phyloP scores from a whole-genome alignment of 2,329 filamentous ascomycete genomes.

The Aspergillus costaricaensis region DNA sequence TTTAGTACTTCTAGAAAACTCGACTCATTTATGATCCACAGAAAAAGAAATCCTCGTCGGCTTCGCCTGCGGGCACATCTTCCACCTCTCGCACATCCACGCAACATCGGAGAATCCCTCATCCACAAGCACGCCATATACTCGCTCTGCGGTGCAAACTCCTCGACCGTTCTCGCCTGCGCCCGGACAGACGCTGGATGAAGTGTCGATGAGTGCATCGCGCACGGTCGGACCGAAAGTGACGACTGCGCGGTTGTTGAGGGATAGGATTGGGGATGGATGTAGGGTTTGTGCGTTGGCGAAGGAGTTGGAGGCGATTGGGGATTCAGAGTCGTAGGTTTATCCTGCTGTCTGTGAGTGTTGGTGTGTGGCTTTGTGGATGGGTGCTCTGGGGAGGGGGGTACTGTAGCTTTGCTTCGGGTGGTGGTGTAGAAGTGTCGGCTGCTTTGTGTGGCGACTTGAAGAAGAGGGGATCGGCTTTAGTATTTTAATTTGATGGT shows the following conservation, averaged over 20 bases:
- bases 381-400: not conserved
- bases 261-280: conserved; percentile 63
- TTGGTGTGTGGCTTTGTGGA: not conserved
- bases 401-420: not conserved
- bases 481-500: not conserved
- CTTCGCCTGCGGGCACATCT: conserved; percentile 70
- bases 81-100: conserved; percentile 65
- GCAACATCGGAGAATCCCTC: conserved; percentile 32
- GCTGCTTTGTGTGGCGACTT: not conserved
- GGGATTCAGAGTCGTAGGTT: conserved; percentile 17
- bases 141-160: conserved; percentile 25
- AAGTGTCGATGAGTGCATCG: conserved; percentile 33
- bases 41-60: conserved; percentile 62
- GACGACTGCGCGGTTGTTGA: conserved; percentile 76
- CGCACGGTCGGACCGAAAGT: conserved; percentile 80
- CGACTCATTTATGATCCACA: conserved; percentile 19
- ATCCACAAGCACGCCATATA: conserved; percentile 22
- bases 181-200: conserved; percentile 25
- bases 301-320: conserved; percentile 38
- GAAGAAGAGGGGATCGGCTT: not conserved
- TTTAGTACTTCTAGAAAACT: no score
- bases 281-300: conserved; percentile 43
- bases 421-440: not conserved
- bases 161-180: conserved; percentile 24
- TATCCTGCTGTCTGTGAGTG: not conserved